Conservation (phyloP, 1,284 basidiomycete genomes). For the Pseudomicrostroma phylloplanum region DNA sequence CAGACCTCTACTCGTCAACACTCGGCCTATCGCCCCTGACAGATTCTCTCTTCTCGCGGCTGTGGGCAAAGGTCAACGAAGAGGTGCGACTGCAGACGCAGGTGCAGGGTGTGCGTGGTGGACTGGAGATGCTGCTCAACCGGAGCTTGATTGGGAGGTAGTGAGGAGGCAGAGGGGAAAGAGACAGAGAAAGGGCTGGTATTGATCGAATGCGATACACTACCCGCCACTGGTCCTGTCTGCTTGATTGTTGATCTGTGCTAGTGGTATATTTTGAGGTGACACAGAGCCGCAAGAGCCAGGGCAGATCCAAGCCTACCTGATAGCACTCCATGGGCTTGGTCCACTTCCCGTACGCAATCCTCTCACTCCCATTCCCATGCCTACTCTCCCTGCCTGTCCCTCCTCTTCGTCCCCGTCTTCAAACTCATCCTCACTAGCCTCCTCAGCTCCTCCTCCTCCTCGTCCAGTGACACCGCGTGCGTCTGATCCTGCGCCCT, state of each 20-base stretch:
- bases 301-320: not conserved
- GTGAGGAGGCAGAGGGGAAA: not conserved
- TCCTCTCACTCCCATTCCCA: not conserved
- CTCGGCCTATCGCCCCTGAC: constrained; percentile 89
- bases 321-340: not conserved
- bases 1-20: constrained; percentile 85
- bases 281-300: no score
- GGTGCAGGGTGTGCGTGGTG: constrained; percentile 73
- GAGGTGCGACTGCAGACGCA: constrained; percentile 89
- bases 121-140: constrained; percentile 79
- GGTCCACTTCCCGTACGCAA: not conserved
- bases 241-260: no score
- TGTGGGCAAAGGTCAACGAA: constrained; percentile 73
- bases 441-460: not conserved
- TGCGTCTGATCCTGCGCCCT: not conserved
- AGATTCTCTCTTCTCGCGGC: constrained; percentile 71
- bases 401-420: not conserved
- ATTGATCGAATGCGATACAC: no score
- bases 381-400: not conserved
- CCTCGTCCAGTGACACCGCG: not conserved
- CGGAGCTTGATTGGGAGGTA: constrained; percentile 52
- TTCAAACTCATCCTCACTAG: not conserved
- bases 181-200: no score
- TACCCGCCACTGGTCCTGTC: no score
- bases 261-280: no score